Evolutionary conservation across 106 monocot genomes (phyloP).

Genomic region (Dendrobium nobile): DNA sequence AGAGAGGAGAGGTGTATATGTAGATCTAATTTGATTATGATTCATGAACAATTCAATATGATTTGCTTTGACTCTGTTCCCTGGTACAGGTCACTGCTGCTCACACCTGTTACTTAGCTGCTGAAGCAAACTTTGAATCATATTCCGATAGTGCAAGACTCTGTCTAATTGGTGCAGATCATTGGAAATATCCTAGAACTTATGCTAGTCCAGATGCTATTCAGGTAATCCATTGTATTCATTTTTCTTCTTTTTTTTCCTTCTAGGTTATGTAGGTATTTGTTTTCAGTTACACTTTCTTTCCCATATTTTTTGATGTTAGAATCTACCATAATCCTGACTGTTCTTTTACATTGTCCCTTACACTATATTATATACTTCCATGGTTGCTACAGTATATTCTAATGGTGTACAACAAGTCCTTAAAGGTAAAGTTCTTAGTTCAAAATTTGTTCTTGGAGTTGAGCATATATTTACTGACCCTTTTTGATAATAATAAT

Average conservation of each 20-base stretch:
- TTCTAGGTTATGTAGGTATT: neutral
- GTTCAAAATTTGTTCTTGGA: too few species aligned
- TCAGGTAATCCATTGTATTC: slow-evolving; percentile 41
- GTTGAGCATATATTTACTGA: too few species aligned
- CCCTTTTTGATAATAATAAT: too few species aligned
- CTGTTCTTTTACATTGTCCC: neutral
- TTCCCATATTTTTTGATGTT: neutral
- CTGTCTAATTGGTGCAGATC: slow-evolving; percentile 91
- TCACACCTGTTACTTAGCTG: slow-evolving; percentile 86
- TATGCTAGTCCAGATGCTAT: slow-evolving; percentile 78
- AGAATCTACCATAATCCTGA: neutral
- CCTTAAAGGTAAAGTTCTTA: too few species aligned
- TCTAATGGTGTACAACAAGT: too few species aligned
- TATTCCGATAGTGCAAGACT: slow-evolving; percentile 72
- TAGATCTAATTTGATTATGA: neutral
- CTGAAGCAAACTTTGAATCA: slow-evolving; percentile 78
- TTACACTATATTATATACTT: too few species aligned
- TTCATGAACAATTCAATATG: neutral
- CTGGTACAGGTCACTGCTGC: slow-evolving; percentile 71
- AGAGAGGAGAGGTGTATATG: slow-evolving; percentile 70
- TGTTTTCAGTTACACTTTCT: neutral
- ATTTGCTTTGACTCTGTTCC: slow-evolving; percentile 3
- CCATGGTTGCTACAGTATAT: too few species aligned
- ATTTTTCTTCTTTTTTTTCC: neutral
- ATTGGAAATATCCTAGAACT: slow-evolving; percentile 83